Evolutionary conservation across 306 rosid species (phyloP), one percentile per base, ranked within the genome.

Genomic region (Heteromeles arbutifolia): DNA sequence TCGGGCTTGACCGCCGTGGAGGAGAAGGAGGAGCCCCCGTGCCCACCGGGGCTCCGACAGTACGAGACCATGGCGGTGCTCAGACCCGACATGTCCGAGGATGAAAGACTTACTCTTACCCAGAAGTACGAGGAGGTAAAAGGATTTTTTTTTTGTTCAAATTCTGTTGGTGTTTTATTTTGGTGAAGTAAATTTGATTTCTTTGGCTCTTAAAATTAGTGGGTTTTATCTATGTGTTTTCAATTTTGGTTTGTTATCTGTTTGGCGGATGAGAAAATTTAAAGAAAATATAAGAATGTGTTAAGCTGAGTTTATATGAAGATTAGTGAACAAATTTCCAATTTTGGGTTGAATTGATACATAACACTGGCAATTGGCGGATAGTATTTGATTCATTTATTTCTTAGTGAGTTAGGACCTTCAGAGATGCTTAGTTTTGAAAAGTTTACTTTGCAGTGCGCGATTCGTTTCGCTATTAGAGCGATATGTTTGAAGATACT

Each of bases 111-210:
- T 28, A 21, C 86, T 25, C 87, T 91, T 41, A 91, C 96, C 71
- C 92, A 88, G 90, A 91, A 88, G 83, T 91, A 85, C 74, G 96
- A 91, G 83, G 96, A 91, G 96, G 96, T 91, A 85, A 67, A 26
- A 3, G 10, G 59, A 9, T 73, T 31, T 22, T 6, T 3, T 45
- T 0, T 6, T 11, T 48, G 11, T 3, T 22, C 7, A 17, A 41
- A 63, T 74, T 74, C 72, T 26, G 26, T 72, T 58, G 54, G 53
- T 53, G 29, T 65, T 22, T 39, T 6, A 2, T 65, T 14, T 25
- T 8, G 66, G 32, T 62, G n/a, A 25, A 28, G 39, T 28, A 12
- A 34, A 21, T 59, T 67, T 76, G 50, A 34, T 76, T 59, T 43
- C 67, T 68, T 67, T 59, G 39, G 69, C 48, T 34, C 43, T 57